Evolutionary conservation across 768 basidiomycete species (phyloP), one percentile per base, ranked within the genome.

Genomic region (Pisolithus orientalis): DNA sequence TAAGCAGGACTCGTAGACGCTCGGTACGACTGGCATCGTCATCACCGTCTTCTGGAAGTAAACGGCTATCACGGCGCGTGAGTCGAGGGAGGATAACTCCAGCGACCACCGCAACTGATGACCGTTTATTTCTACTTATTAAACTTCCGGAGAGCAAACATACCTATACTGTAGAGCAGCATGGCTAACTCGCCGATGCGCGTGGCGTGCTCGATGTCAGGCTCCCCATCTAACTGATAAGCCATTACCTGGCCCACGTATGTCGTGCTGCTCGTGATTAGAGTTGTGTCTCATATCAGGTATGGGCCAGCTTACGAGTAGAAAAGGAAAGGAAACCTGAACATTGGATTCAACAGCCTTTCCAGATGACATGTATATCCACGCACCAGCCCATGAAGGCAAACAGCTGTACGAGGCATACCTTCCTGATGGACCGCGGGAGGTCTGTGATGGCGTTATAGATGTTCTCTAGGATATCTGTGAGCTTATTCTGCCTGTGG

Each of bases 181-280:
- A 97, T 83, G 2, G 94, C 94, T 55, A 94, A 77, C 62, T 88
- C 88, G 37, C 94, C 94, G 5, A 77, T 85, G 31, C 92, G 77
- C 2, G 89, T 92, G 0, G 94, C 94, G n/a, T 79, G 53, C 34
- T 95, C 94, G 25, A 78, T 73, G 62, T 93, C 82, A 9, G 94
- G 94, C 57, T 93, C 90, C 50, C 70, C 60, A 13, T 77, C 78
- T 3, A 79, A 63, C 66, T 95, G 85, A 50, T 83, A 76, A 7
- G 92, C 92, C 92, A 97, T 94, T 17, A 96, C 75, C 70, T 96
- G 93, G 5, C 92, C 92, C 50, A 97, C 79, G 64, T 94, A 97
- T 1, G 94, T 94, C 8, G 94, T 97, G 14, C 90, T 91, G 53
- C 31, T 51, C 44, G n/a, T 37, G 39, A 29, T 43, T n/a, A 28